phyloP scores from a whole-genome alignment of 345 rosid species.

The Linum trigynum region DNA sequence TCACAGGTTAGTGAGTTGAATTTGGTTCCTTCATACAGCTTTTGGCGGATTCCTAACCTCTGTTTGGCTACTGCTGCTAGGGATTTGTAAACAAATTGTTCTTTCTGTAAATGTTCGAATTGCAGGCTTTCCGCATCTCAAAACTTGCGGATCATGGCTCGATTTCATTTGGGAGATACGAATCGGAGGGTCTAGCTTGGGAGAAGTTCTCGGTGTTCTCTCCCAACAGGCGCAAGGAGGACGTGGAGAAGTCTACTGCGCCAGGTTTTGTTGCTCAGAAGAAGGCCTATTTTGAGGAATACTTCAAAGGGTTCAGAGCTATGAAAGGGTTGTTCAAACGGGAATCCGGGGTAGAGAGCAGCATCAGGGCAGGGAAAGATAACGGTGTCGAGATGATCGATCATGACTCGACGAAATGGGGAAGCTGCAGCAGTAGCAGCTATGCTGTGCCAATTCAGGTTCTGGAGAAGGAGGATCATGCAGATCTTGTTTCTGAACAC shows the following conservation, averaged over 20 bases:
- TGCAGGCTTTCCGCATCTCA: constrained; percentile 9
- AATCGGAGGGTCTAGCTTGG: constrained; percentile 19
- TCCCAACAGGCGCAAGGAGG: constrained; percentile 18
- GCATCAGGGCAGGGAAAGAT: not conserved
- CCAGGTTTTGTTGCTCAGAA: constrained; percentile 25
- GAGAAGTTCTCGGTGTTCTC: constrained; percentile 23
- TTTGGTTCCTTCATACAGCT: not conserved
- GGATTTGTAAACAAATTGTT: not conserved
- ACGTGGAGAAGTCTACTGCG: constrained; percentile 17
- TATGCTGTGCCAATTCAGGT: no score
- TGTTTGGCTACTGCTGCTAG: not conserved
- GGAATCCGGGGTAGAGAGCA: constrained; percentile 4
- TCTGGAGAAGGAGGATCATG: no score
- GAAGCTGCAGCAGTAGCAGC: not conserved
- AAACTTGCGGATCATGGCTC: constrained; percentile 15
- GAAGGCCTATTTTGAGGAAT: constrained; percentile 26
- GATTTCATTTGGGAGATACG: constrained; percentile 20
- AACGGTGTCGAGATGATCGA: not conserved
- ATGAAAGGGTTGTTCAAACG: constrained; percentile 16
- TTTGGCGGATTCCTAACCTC: not conserved
- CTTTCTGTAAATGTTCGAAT: not conserved
- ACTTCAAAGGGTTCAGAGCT: constrained; percentile 16
- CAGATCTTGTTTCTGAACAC: no score
- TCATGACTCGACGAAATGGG: not conserved
- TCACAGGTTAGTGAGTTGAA: not conserved